Conservation (phyloP, 2,329 filamentous ascomycete genomes). For the Apiospora koreana region DNA sequence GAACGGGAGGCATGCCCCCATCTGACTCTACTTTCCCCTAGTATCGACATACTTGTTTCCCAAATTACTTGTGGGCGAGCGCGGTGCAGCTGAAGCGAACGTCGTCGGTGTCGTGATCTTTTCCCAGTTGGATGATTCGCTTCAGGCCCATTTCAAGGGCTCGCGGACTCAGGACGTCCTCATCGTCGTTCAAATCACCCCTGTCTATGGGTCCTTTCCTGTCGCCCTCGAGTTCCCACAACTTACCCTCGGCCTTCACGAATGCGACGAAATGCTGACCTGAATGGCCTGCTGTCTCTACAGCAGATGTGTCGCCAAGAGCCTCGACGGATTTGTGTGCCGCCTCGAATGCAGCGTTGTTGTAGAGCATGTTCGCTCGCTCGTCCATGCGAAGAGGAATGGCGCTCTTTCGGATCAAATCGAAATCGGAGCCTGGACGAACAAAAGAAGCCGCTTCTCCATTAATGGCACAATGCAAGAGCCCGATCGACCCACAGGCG, state of each 20-base stretch:
- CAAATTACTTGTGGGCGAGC: conserved; percentile 29
- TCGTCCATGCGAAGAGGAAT: conserved; percentile 60
- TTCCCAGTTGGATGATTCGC: conserved; percentile 42
- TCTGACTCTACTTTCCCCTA: background rate
- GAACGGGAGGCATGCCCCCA: background rate
- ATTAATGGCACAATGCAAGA: conserved; percentile 74
- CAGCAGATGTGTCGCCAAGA: conserved; percentile 67
- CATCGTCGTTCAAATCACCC: conserved; percentile 52
- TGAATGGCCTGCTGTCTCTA: conserved; percentile 58
- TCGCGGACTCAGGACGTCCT: conserved; percentile 65
- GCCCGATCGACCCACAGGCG: conserved; percentile 77
- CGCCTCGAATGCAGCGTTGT: conserved; percentile 68
- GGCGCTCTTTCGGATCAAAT: conserved; percentile 61
- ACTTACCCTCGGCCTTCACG: conserved; percentile 63
- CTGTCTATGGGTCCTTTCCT: conserved; percentile 73
- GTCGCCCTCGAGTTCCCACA: conserved; percentile 81
- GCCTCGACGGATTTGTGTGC: conserved; percentile 72
- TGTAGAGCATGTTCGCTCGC: conserved; percentile 71
- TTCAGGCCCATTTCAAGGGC: conserved; percentile 64
- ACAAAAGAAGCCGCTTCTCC: conserved; percentile 61
- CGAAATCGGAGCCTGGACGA: conserved; percentile 52
- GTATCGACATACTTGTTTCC: too few relatives aligned
- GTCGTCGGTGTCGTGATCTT: conserved; percentile 32
- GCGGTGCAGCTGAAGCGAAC: conserved; percentile 41
- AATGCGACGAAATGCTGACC: conserved; percentile 83